Base-by-base conservation (phyloP, 2,329 filamentous ascomycete genomes). In the Scedosporium minutisporum region DNA sequence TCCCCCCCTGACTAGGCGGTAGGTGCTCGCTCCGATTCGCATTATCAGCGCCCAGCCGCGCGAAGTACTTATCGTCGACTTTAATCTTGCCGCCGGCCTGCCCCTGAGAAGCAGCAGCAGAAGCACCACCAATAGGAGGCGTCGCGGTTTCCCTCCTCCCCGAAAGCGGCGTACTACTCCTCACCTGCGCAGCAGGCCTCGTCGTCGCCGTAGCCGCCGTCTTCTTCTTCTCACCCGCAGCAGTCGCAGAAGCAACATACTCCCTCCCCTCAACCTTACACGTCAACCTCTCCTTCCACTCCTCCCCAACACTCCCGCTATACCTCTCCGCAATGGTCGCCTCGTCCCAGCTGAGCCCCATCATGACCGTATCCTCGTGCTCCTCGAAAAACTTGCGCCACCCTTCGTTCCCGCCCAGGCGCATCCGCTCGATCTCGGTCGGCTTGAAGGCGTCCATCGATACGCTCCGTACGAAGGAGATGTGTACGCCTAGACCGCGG, bases 361-460 rank as follows among this genome's bases (percentile, higher is more conserved):
- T 81, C 75, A 87, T 85, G 71, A 86, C 79, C 57, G 86, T 90
- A 58, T 86, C 80, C 62, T 83, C 77, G 70, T 90, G 87, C 63
- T 80, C 78, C 69, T 96, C 89, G 75, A 96, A 99, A 77, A 97
- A 97, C 25, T 83, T 79, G 68, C 88, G 88, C 88, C 92, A 97
- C 16, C 87, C 83, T 65, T 89, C 87, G 76, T 99, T 99, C 62
- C 95, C 95, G 57, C 93, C 95, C 23, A 89, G 81, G 64, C 93
- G 86, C 95, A 99, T 97, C 68, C 93, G 89, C 76, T 91, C 88
- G 70, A 97, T 93, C 77, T 99, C 95, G 70, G 84, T 84, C 66
- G 87, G 85, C 76, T 99, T 99, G 81, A 99, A 97, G 63, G 92
- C 92, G 78, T 99, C 95, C 95, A 99, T 99, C 65, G 91, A 96